Evolutionary conservation across 352 stramenopile species (phyloP).

Genomic region (Phytophthora sansomeana): DNA sequence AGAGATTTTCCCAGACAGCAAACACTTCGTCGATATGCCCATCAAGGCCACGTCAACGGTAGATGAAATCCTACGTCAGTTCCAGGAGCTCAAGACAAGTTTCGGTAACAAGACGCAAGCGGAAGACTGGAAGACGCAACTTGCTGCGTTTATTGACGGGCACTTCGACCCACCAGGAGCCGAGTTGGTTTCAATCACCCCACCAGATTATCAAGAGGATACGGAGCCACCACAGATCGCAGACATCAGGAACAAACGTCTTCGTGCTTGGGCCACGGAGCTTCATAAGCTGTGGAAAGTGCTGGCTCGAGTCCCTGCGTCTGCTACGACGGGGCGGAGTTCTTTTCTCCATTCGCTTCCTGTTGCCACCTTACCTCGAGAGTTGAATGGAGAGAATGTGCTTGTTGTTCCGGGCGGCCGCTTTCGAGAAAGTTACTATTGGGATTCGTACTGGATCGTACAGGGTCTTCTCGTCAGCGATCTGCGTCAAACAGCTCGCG

Average conservation of each 20-base stretch:
- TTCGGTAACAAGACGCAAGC: conserved; percentile 6
- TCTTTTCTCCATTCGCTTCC: conserved; percentile 50
- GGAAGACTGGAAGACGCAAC: conserved; percentile 32
- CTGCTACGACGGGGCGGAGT: conserved; percentile 10
- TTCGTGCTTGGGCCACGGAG: conserved; percentile 67
- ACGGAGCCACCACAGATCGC: conserved; percentile 52
- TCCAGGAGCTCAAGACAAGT: conserved; percentile 24
- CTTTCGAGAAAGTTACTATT: conserved; percentile 94
- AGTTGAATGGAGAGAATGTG: conserved; percentile 50
- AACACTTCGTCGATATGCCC: conserved; percentile 92
- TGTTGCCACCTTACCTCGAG: conserved; percentile 19
- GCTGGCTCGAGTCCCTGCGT: conserved; percentile 54
- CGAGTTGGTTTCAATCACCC: conserved; percentile 50
- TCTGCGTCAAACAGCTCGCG: conserved; percentile 76
- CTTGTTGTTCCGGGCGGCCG: conserved; percentile 89
- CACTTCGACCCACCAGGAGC: conserved; percentile 72
- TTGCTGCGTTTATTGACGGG: conserved; percentile 61
- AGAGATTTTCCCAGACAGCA: conserved; percentile 84
- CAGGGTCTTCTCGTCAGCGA: conserved; percentile 82
- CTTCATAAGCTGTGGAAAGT: conserved; percentile 82
- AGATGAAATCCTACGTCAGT: conserved; percentile 44
- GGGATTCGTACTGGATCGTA: conserved; percentile 95
- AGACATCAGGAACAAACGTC: conserved; percentile 47
- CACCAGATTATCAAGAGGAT: conserved; percentile 51
- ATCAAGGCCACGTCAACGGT: conserved; percentile 57